phyloP scores from a whole-genome alignment of 2,329 filamentous ascomycete genomes.

The Pyricularia sp. region DNA sequence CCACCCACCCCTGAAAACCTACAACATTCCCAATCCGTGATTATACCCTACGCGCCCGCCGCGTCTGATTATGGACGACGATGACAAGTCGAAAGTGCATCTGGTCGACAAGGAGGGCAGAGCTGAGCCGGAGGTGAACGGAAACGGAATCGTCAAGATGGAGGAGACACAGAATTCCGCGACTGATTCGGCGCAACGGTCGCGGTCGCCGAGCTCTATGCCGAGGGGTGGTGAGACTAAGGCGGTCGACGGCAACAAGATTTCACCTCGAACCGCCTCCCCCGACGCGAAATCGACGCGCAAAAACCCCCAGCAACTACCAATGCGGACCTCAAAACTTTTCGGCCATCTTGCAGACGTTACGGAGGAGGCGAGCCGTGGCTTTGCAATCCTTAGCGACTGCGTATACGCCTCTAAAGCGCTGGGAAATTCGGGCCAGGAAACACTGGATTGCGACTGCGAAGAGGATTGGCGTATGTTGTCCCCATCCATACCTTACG shows the following conservation, averaged over 20 bases:
- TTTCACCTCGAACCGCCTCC: slow-evolving; percentile 24
- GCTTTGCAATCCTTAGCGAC: slow-evolving; percentile 69
- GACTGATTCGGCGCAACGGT: slow-evolving; percentile 7
- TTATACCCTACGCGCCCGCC: neutral
- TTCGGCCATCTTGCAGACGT: slow-evolving; percentile 67
- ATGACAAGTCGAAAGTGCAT: slow-evolving; percentile 12
- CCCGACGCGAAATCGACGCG: slow-evolving; percentile 43
- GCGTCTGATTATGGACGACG: slow-evolving; percentile 9
- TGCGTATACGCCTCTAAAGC: slow-evolving; percentile 88
- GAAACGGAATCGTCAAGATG: slow-evolving; percentile 22
- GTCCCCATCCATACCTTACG: neutral
- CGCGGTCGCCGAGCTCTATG: slow-evolving; percentile 28
- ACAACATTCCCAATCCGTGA: neutral
- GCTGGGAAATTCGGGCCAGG: slow-evolving; percentile 83
- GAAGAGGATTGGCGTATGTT: slow-evolving; percentile 85
- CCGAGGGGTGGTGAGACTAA: slow-evolving; percentile 27
- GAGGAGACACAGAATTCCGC: slow-evolving; percentile 18
- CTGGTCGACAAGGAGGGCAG: slow-evolving; percentile 20
- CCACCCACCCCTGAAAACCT: neutral
- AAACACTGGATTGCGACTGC: slow-evolving; percentile 87
- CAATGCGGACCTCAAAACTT: slow-evolving; percentile 48
- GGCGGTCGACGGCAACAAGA: slow-evolving; percentile 28
- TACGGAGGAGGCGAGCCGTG: slow-evolving; percentile 59
- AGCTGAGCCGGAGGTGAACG: slow-evolving; percentile 22
- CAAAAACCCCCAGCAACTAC: slow-evolving; percentile 60